Base-by-base conservation (phyloP, 257 asterid species). In the Lavandula angustifolia region DNA sequence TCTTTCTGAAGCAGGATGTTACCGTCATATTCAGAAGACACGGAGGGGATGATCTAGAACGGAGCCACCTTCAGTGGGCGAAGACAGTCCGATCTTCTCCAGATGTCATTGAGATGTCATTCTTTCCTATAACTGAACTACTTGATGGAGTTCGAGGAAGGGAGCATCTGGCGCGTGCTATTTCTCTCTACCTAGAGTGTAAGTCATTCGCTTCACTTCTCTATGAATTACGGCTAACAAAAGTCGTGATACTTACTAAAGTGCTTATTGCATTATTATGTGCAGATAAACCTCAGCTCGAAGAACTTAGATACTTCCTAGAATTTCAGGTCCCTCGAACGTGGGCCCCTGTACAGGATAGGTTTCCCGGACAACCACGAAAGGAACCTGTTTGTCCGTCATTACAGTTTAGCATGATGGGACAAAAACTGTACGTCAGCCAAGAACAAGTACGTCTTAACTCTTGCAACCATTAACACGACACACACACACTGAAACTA, bases 11-110 rank as follows among this genome's bases (percentile, higher is more conserved):
- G 79, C 82, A 89, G 97, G 97, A 89, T 72, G 81, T 85, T 40
- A 89, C 96, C 0, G 87, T 84, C 64, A 89, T 87, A 70, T 89
- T 87, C 77, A 75, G 95, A 81, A 77, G 96, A 79, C 86, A 91
- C 64, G 95, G 96, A 69, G 97, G 95, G 68, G 97, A 87, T 71
- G 95, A 87, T 80, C 81, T 89, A 67, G 95, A 89, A 73, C 95
- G 82, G 77, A 83, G 81, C 84, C 95, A 89, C 78, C 70, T 67
- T 56, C 87, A 79, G 41, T 87, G 95, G 96, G 92, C 75, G 4
- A 78, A 67, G 73, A 85, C 97, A 0, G 85, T 89, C 32, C 73
- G 71, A 64, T 87, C 91, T 38, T 84, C 94, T 33, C 97, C 95
- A 22, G 95, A 87, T 73, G 96, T 89, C 32, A 89, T 89, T 51